phyloP scores from a whole-genome alignment of 2,329 filamentous ascomycete genomes.

The Colletotrichum plurivorum region DNA sequence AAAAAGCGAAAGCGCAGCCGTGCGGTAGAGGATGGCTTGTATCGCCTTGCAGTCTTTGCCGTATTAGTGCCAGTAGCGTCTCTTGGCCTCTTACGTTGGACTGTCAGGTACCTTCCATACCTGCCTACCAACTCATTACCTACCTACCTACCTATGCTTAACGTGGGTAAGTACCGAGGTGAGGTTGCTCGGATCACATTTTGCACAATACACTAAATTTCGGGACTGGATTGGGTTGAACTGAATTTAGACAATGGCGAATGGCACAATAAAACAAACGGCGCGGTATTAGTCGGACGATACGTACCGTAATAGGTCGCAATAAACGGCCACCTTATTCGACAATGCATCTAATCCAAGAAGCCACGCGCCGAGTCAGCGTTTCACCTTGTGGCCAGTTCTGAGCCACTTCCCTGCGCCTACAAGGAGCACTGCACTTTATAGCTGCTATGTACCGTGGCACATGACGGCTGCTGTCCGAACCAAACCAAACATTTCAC shows the following conservation, averaged over 20 bases:
- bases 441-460: background rate
- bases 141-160: too few relatives aligned
- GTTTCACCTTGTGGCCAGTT: conserved; percentile 30
- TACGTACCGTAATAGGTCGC: too few relatives aligned
- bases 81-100: too few relatives aligned
- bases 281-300: background rate
- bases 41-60: conserved; percentile 25
- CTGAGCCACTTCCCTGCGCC: conserved; percentile 23
- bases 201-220: conserved; percentile 19
- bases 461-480: background rate
- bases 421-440: background rate
- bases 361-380: conserved; percentile 30
- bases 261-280: conserved; percentile 1
- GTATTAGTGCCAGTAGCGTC: conserved; percentile 14
- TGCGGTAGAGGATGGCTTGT: conserved; percentile 16
- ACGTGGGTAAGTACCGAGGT: too few relatives aligned
- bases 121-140: too few relatives aligned
- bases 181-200: conserved; percentile 23
- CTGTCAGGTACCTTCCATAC: too few relatives aligned
- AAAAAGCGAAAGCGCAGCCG: conserved; percentile 17
- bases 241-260: conserved; percentile 10
- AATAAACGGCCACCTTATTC: conserved; percentile 9
- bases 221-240: background rate
- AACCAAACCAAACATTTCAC: conserved; percentile 30
- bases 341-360: conserved; percentile 28